Evolutionary conservation across 495 filamentous ascomycete genomes (phyloP), one percentile per base, ranked within the genome.

Genomic region (Clavariopsis aquatica): DNA sequence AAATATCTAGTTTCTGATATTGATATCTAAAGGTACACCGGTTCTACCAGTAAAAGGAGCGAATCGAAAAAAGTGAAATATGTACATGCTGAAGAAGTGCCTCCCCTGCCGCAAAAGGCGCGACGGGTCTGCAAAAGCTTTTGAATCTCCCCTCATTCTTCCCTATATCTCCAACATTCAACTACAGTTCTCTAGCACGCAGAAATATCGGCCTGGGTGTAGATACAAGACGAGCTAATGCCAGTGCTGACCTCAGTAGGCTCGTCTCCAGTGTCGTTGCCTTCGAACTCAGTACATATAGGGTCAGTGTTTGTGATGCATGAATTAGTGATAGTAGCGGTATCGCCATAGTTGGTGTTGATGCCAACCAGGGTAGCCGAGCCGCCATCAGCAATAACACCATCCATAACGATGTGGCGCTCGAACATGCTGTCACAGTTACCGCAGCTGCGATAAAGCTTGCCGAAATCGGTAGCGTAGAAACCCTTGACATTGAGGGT

Each of bases 201-300:
- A 49, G 36, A 10, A 22, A 64, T 29, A 57, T 57, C 61, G 13
- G 46, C 52, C 36, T 56, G 52, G 22, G 61, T 64, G 45, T 64
- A 64, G 10, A 62, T 53, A 49, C 58, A 62, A 1, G 28, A 41
- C 4, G 20, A n/a, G 29, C 47, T 52, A 17, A 62, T 62, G 2
- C 58, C 58, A 28, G 2, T 27, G 26, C 46, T n/a, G 6, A 53
- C 31, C 34, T 52, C 19, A 26, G 6, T 45, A 7, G 58, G 58
- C 58, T 62, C 60, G 26, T 57, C 43, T 15, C 60, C 60, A 3
- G 34, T 56, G 8, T 36, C 34, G 36, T 34, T 81, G 7, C 81
- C 82, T 60, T 78, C 56, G 55, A 72, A 83, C 60, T 77, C 71
- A 65, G 74, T 67, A 49, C 81, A 84, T 24, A 77, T 70, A 12